Evolutionary conservation across 2,329 filamentous ascomycete species (phyloP), one percentile per base, ranked within the genome.

Genomic region (Teratosphaeria zuluensis): DNA sequence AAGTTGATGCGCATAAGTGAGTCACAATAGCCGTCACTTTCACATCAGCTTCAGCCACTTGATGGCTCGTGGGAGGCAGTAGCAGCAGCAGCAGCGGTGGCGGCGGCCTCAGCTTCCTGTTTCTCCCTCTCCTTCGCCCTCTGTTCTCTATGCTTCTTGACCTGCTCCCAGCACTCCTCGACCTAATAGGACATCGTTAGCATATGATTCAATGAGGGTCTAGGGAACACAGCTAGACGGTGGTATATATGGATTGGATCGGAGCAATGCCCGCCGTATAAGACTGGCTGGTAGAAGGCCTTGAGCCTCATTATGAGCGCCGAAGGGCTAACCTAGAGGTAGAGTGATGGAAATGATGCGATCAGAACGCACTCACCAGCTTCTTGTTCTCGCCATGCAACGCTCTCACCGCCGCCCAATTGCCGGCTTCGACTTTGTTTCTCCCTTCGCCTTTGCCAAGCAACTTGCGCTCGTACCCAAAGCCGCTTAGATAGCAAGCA

Each of bases 361-460:
- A 19, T 21, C 16, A 48, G 42, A 21, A 9, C 8, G 42, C 42
- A 48, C 42, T 48, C 8, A 73, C 63, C 24, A 72, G 46, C 0
- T 53, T 60, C 59, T 67, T 70, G 7, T 51, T 62, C 51, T 66
- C 85, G 51, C 79, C 76, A 57, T 65, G 54, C 69, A 92, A 66
- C 0, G 86, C 87, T 64, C 78, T 76, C 51, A 76, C 73, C 0
- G 89, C 89, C 1, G 88, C 88, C 63, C 81, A 84, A 14, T 81
- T 76, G 0, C 85, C 85, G 1, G 88, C 89, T 58, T 89, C 85
- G 58, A 81, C 83, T 74, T 90, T 90, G 57, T 80, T 83, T 62
- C 83, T 73, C 1, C 81, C 88, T 33, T 80, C 81, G 0, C 87
- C 88, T 52, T 77, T 78, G 0, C 84, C 88, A 5, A 92, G 72